phyloP scores from a whole-genome alignment of 257 asterid species.

The Linaria vulgaris region DNA sequence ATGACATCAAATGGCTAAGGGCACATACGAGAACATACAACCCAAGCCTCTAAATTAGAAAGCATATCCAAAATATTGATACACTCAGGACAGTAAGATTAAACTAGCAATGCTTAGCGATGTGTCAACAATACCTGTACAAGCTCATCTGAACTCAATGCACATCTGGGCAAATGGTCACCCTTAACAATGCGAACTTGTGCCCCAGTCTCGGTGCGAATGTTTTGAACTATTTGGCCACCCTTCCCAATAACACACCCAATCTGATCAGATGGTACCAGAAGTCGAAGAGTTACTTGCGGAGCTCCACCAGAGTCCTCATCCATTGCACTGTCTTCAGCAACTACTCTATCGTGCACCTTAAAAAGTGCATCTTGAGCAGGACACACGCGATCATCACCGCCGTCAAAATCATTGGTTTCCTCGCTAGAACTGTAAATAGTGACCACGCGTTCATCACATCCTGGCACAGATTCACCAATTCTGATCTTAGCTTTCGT shows the following conservation, averaged over 20 bases:
- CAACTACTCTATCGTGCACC: constrained; percentile 79
- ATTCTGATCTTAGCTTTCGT: constrained; percentile 88
- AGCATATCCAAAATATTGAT: background rate
- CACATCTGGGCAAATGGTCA: constrained; percentile 83
- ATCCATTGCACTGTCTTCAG: constrained; percentile 54
- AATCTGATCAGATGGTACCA: constrained; percentile 93
- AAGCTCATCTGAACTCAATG: constrained; percentile 86
- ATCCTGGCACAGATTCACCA: constrained; percentile 82
- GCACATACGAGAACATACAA: background rate
- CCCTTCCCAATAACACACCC: constrained; percentile 96
- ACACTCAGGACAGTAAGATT: background rate
- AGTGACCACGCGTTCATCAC: constrained; percentile 83
- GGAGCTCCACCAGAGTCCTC: constrained; percentile 62
- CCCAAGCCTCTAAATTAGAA: background rate
- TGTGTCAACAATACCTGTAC: constrained; percentile 61
- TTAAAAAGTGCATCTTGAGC: constrained; percentile 89
- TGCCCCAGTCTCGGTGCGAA: constrained; percentile 86
- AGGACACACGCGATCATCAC: constrained; percentile 62
- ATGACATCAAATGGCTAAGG: background rate
- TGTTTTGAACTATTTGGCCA: constrained; percentile 83
- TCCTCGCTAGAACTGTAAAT: constrained; percentile 75
- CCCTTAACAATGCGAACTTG: constrained; percentile 87
- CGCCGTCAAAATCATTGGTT: constrained; percentile 65
- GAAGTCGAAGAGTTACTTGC: constrained; percentile 64
- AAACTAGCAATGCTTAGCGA: background rate